These are phyloP conservation scores for Viola pubescens DNA, from an alignment of 441 rosid species.

Conservation along the genomic window DNA sequence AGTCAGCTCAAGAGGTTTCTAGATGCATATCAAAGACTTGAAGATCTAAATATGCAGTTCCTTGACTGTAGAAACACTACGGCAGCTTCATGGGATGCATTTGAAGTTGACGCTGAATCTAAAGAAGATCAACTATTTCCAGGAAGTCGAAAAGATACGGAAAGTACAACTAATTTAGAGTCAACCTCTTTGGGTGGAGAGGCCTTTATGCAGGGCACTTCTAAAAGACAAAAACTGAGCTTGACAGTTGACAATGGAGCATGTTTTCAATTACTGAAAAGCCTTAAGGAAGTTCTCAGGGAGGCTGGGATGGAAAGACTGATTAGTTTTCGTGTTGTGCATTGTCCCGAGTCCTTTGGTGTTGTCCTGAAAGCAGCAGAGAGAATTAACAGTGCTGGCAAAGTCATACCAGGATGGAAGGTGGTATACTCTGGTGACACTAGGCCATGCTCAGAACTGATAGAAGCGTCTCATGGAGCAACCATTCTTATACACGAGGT, in stretches of 20 bases:
- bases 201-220: constrained; percentile 62
- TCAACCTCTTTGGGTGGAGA: constrained; percentile 51
- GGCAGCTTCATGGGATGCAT: constrained; percentile 49
- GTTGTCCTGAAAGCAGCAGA: constrained; percentile 53
- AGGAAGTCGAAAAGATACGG: constrained; percentile 19
- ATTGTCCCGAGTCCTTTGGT: constrained; percentile 70
- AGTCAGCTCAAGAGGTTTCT: constrained; percentile 69
- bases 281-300: constrained; percentile 46
- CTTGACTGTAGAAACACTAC: constrained; percentile 75
- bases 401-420: constrained; percentile 75
- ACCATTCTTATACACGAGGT: constrained; percentile 78
- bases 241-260: constrained; percentile 36
- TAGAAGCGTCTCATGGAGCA: constrained; percentile 65
- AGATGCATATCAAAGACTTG: constrained; percentile 83
- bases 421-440: constrained; percentile 80
- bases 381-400: constrained; percentile 45
- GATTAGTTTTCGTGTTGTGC: constrained; percentile 86
- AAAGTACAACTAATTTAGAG: constrained; percentile 14
- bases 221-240: constrained; percentile 37
- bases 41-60: constrained; percentile 86
- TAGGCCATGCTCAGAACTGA: constrained; percentile 62
- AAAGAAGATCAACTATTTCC: constrained; percentile 16
- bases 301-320: constrained; percentile 59
- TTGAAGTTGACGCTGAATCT: constrained; percentile 17
- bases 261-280: constrained; percentile 38